Base-by-base conservation (phyloP, 768 basidiomycete genomes). In the Rhodosporidiobolus sp. region DNA sequence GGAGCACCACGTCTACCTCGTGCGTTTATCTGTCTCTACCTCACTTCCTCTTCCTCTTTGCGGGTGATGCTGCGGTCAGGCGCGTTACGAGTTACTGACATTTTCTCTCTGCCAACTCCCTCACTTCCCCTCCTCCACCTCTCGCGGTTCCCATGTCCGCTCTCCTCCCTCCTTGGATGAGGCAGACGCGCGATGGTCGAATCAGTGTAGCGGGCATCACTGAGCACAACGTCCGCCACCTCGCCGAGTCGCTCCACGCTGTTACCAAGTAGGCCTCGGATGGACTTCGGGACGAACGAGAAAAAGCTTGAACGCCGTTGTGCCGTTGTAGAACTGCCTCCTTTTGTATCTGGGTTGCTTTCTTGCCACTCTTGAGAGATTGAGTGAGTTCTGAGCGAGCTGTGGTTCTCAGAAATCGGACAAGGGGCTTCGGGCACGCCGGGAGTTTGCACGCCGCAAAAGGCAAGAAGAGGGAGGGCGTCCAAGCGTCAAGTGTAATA, bases 1-100 rank as follows among this genome's bases (percentile, higher is more conserved):
- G 62, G 76, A 79, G 62, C 65, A 76, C 72, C 78, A 78, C 69
- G 75, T 79, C 30, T 79, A 79, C 75, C 67, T 79, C n/a, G n/a
- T 54, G 53, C 30, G 53, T n/a, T 28, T 48, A 72, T 65, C 56
- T 72, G 66, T n/a, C n/a, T n/a, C n/a, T n/a, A n/a, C n/a, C n/a
- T n/a, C n/a, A n/a, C n/a, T n/a, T 46, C 65, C 63, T 57, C 54
- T 14, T 11, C 26, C 7, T 12, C 54, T 34, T 28, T 11, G 32
- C 24, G 54, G 54, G 6, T 55, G 54, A 6, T 12, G 28, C 22
- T 35, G 38, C 17, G 48, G 62, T 43, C 38, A 43, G 14, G 38
- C 38, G 38, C 38, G 7, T n/a, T n/a, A 38, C 49, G 22, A 16
- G 16, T 14, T 65, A n/a, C 32, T 54, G 63, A 32, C 52, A 7